Evolutionary conservation across 176 grass and related monocot genomes (phyloP).

Genomic region (Eremochloa ophiuroides): DNA sequence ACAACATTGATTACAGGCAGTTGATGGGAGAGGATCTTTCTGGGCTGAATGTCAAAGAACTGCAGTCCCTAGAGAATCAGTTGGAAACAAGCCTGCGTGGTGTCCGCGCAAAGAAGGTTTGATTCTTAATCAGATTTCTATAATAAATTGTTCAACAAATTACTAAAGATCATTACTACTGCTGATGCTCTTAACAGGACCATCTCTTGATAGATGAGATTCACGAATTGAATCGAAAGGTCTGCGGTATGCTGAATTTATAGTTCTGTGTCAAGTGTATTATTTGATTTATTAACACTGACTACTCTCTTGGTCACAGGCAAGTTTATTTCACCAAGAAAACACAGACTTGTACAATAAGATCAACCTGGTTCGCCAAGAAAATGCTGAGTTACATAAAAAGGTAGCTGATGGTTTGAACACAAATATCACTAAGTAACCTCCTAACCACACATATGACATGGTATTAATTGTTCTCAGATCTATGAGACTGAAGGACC

Average conservation of each 20-base stretch:
- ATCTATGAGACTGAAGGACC: slow-evolving; percentile 43
- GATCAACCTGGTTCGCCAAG: slow-evolving; percentile 54
- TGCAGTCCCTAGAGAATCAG: slow-evolving; percentile 66
- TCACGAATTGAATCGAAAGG: slow-evolving; percentile 74
- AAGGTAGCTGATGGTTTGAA: slow-evolving; percentile 48
- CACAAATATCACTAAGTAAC: neutral
- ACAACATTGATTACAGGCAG: slow-evolving; percentile 42
- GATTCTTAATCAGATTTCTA: neutral
- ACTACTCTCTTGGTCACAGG: slow-evolving; percentile 36
- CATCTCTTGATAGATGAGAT: slow-evolving; percentile 72
- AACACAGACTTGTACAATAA: slow-evolving; percentile 80
- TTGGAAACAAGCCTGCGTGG: slow-evolving; percentile 61
- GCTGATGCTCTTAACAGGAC: slow-evolving; percentile 53
- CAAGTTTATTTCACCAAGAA: slow-evolving; percentile 71
- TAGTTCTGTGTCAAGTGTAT: neutral
- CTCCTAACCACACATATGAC: neutral
- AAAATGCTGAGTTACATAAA: slow-evolving; percentile 66
- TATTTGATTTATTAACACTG: neutral
- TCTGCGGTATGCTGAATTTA: neutral
- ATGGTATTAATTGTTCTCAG: slow-evolving; percentile 31
- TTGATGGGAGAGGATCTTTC: slow-evolving; percentile 78
- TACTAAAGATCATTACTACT: slow-evolving; percentile 22
- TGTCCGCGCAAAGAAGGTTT: slow-evolving; percentile 62
- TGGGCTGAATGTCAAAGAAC: slow-evolving; percentile 56
- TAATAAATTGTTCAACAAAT: slow-evolving; percentile 3